phyloP scores from a whole-genome alignment of 495 filamentous ascomycete genomes.

The Hypoxylon fragiforme region DNA sequence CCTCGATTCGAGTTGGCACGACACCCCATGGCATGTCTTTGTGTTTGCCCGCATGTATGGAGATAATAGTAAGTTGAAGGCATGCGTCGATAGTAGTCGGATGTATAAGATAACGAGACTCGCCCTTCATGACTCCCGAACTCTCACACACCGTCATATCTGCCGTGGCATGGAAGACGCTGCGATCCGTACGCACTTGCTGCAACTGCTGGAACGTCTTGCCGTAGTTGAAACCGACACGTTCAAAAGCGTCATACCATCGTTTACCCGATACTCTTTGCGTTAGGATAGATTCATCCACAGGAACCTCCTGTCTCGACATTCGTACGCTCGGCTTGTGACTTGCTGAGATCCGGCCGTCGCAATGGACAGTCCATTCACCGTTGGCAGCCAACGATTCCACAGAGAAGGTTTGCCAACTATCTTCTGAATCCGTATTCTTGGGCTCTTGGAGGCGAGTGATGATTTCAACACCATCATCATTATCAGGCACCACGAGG shows the following conservation, averaged over 20 bases:
- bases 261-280: conserved; percentile 21
- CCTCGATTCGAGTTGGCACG: conserved; percentile 22
- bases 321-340: neutral
- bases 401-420: conserved; percentile 24
- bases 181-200: conserved; percentile 16
- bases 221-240: conserved; percentile 32
- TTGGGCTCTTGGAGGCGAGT: conserved; percentile 20
- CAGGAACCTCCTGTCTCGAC: conserved; percentile 1
- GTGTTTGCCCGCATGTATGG: conserved; percentile 24
- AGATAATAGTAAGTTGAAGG: conserved; percentile 31
- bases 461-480: conserved; percentile 35
- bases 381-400: conserved; percentile 16
- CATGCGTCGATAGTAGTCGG: conserved; percentile 45
- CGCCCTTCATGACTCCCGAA: conserved; percentile 12
- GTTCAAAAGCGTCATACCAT: conserved; percentile 26
- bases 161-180: conserved; percentile 14
- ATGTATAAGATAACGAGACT: conserved; percentile 45
- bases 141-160: conserved; percentile 15
- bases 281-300: conserved; percentile 20
- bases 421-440: neutral
- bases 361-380: conserved; percentile 24
- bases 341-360: conserved; percentile 20
- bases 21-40: conserved; percentile 30
- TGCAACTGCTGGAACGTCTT: conserved; percentile 20
- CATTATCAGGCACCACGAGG: conserved; percentile 37